Evolutionary conservation across 2,329 filamentous ascomycete species (phyloP).

Genomic region (Domatiomyces globalis): DNA sequence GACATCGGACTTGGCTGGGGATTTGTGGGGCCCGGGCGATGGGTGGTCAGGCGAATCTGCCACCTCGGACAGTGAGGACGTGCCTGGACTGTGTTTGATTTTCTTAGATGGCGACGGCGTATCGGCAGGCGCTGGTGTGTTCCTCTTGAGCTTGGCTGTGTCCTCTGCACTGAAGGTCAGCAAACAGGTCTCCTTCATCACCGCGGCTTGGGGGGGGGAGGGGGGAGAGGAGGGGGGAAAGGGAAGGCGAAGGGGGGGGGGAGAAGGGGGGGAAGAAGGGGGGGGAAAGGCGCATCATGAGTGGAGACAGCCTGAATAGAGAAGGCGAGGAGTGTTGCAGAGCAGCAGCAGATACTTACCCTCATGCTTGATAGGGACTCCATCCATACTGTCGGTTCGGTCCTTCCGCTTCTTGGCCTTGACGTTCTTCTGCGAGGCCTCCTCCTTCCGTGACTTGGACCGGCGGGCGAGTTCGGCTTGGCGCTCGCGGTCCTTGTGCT

Average conservation of each 20-base stretch:
- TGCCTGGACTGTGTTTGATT: constrained; percentile 18
- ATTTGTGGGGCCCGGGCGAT: constrained; percentile 43
- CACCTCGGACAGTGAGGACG: constrained; percentile 19
- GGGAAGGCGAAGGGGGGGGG: too few species aligned
- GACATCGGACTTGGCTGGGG: constrained; percentile 47
- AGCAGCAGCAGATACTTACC: constrained; percentile 28
- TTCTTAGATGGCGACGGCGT: constrained; percentile 19
- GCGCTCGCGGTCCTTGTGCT: constrained; percentile 38
- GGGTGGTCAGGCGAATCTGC: constrained; percentile 22
- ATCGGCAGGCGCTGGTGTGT: constrained; percentile 14
- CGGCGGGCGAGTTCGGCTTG: constrained; percentile 33
- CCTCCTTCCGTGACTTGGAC: constrained; percentile 32
- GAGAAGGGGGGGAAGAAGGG: too few species aligned
- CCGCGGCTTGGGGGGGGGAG: too few species aligned
- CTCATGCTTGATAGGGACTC: constrained; percentile 42
- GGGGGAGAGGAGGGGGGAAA: too few species aligned
- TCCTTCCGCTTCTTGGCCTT: constrained; percentile 74
- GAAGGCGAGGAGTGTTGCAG: constrained; percentile 1
- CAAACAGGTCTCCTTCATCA: background rate
- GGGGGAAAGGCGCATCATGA: too few species aligned
- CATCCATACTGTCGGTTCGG: constrained; percentile 40
- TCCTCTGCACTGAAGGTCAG: constrained; percentile 11
- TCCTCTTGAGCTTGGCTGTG: constrained; percentile 8
- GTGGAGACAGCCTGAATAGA: background rate
- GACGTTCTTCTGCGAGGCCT: constrained; percentile 34